Conservation (phyloP, 208 protist species). For the Acanthamoeba castellanii region DNA sequence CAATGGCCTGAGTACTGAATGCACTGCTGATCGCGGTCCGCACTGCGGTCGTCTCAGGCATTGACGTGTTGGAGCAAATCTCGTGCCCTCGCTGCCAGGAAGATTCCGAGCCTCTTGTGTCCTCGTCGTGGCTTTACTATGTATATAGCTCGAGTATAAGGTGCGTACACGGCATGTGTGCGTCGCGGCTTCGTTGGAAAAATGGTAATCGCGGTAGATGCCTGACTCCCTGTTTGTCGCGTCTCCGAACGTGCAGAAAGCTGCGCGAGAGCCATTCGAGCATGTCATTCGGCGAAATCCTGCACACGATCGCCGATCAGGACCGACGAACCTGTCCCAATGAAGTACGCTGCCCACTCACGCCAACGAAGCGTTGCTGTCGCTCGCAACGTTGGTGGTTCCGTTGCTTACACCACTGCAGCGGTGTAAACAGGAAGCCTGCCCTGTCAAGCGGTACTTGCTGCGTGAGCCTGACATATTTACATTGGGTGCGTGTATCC, state of each 20-base stretch:
- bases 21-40: neutral
- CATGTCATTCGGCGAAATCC: neutral
- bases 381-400: neutral
- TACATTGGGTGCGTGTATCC: neutral
- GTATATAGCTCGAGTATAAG: constrained; percentile 2
- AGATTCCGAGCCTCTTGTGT: neutral
- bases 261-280: neutral
- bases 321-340: constrained; percentile 15
- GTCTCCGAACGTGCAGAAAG: neutral
- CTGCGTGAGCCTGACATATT: constrained; percentile 40
- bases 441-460: constrained; percentile 12
- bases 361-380: neutral
- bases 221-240: too few species aligned
- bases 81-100: neutral
- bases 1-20: neutral
- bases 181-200: too few species aligned
- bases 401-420: neutral
- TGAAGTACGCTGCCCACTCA: neutral
- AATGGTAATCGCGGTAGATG: too few species aligned
- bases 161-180: neutral
- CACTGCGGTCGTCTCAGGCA: neutral
- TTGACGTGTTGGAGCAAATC: constrained; percentile 33
- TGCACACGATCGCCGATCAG: neutral
- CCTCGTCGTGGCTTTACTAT: neutral
- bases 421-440: neutral